phyloP scores from a whole-genome alignment of 176 grass and related monocot species.

The Musa beccarii region DNA sequence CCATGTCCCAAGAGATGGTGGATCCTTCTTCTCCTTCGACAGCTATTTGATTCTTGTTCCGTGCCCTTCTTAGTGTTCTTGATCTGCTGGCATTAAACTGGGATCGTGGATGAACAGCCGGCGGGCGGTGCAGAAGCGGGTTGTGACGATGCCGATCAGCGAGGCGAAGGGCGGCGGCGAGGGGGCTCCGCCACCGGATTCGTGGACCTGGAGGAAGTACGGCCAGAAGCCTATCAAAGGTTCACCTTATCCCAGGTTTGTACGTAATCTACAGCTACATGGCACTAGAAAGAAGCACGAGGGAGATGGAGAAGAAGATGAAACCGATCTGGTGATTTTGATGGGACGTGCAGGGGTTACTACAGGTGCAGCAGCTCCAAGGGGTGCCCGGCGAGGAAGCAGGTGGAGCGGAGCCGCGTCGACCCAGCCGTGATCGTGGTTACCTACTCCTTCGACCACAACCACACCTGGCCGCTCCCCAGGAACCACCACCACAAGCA shows the following conservation, averaged over 20 bases:
- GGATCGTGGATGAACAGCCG: conserved; percentile 33
- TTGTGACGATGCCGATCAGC: conserved; percentile 64
- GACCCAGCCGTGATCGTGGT: not conserved
- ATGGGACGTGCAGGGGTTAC: not conserved
- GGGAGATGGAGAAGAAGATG: not conserved
- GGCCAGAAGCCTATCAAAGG: conserved; percentile 97
- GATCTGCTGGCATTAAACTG: not conserved
- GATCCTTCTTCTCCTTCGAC: not conserved
- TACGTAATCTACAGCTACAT: not conserved
- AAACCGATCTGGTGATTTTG: not conserved
- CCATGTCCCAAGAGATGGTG: conserved; percentile 71
- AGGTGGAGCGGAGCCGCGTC: conserved; percentile 2
- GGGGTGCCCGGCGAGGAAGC: conserved; percentile 1
- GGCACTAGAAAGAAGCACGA: not conserved
- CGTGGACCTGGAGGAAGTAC: conserved; percentile 95
- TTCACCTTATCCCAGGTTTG: conserved; percentile 80
- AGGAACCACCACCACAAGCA: not conserved
- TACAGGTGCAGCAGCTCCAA: conserved; percentile 5
- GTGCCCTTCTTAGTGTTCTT: not conserved
- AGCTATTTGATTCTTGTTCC: not conserved
- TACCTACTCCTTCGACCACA: not conserved
- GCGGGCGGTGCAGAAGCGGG: conserved; percentile 85
- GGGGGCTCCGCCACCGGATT: conserved; percentile 53
- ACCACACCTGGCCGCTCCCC: not conserved
- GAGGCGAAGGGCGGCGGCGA: conserved; percentile 40